Evolutionary conservation across 176 grass and related monocot genomes (phyloP), one percentile per base, ranked within the genome.

Genomic region (Leersia perrieri): DNA sequence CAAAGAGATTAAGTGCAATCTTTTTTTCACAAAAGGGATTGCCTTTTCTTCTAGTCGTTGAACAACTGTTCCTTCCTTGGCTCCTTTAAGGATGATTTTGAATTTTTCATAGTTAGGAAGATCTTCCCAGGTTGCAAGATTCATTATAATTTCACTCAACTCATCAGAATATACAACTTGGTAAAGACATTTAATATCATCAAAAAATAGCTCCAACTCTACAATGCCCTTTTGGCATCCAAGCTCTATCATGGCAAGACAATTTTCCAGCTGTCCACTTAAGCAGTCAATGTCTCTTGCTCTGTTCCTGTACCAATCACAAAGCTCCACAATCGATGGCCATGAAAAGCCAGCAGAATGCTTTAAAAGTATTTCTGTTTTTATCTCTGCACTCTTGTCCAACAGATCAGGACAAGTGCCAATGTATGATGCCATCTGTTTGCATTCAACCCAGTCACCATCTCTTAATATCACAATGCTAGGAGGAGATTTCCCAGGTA

Each of bases 201-300:
- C 83, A 83, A 88, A 75, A 85, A 91, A 95, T 51, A 83, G 70
- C 61, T 85, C 83, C 66, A 98, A 41, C 70, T 92, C 92, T 9
- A 36, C 32, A 60, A 98, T 88, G 49, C 92, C 95, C 78, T 88
- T 95, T 60, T 85, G 92, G 44, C 76, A 93, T 87, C 90, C 92
- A 89, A 93, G 77, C 39, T 98, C 88, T 75, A 95, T 82, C 35
- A 95, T 91, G 30, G 88, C 72, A 42, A 98, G 77, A 78, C 88
- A 93, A 80, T 98, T 95, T 65, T 98, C 92, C 67, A 98, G 76
- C 80, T 98, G 95, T 60, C 95, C 92, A 83, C 95, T 98, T 86
- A 95, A 87, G 84, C 88, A 91, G 83, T 98, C 95, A 87, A 98
- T 98, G 40, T 95, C 92, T 71, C 84, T 93, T 83, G 92, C 90